These are phyloP conservation scores for Cryptomeria japonica DNA, from an alignment of 75 land plant species.

Conservation along the genomic window DNA sequence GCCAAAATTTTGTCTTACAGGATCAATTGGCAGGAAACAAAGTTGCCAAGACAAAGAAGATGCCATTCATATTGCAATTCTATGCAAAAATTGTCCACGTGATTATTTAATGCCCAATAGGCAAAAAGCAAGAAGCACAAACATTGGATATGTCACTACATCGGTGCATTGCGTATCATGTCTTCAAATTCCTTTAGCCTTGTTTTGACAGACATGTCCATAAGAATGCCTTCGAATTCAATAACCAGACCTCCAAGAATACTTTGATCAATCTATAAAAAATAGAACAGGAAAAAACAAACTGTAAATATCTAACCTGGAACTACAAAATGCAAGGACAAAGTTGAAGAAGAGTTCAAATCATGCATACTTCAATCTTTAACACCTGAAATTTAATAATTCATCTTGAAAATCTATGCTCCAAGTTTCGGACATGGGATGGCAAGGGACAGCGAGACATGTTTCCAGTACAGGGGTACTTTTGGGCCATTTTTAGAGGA, in stretches of 20 bases:
- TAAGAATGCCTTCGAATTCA: conserved; percentile 60
- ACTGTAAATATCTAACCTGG: not conserved
- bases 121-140: not conserved
- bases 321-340: not conserved
- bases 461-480: no score
- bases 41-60: not conserved
- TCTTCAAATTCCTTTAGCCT: conserved; percentile 74
- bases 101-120: not conserved
- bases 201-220: conserved; percentile 77
- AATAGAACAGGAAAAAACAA: not conserved
- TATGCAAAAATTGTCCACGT: not conserved
- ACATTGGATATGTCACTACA: conserved; percentile 15
- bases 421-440: no score
- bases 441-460: no score
- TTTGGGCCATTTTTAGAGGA: no score
- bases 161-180: conserved; percentile 54
- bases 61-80: no score
- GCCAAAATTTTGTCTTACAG: not conserved
- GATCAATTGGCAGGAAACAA: not conserved
- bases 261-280: conserved; percentile 59
- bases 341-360: not conserved
- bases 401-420: no score
- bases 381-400: no score
- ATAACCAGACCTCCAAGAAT: conserved; percentile 83
- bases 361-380: not conserved